A percentile compares a stretch with the other conserved stretches of the same genome.
These are phyloP conservation scores for Trichoderma cornu-damae DNA, from an alignment of 2,329 filamentous ascomycete species.

Conservation along the genomic window DNA sequence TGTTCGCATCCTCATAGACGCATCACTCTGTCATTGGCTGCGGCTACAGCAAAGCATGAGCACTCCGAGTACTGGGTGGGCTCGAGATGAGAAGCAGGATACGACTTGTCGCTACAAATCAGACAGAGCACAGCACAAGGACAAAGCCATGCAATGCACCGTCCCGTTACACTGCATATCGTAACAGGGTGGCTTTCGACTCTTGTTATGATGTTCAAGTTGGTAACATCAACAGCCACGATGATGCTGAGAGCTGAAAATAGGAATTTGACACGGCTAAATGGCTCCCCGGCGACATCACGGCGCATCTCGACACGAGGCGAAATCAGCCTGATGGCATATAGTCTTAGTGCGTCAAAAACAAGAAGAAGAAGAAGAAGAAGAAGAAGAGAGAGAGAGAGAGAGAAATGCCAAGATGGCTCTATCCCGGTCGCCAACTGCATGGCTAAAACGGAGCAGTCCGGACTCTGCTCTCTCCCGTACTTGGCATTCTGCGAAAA, in stretches of 20 bases:
- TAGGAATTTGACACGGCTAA: neutral
- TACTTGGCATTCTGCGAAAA: neutral
- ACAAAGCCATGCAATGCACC: neutral
- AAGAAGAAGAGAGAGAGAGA: neutral
- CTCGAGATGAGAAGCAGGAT: neutral
- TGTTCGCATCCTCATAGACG: no score
- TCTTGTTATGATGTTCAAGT: neutral
- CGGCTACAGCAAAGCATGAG: neutral
- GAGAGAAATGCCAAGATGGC: neutral
- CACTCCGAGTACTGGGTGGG: neutral
- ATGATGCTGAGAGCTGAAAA: neutral
- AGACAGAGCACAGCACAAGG: neutral
- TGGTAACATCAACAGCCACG: neutral
- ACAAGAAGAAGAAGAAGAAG: neutral
- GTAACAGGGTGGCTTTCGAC: neutral
- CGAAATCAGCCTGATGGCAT: slow-evolving; percentile 8
- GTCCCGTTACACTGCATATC: slow-evolving; percentile 5
- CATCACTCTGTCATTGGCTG: neutral
- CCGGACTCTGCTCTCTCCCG: neutral
- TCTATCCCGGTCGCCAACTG: neutral
- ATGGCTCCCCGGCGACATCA: slow-evolving; percentile 4
- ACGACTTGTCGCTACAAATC: neutral
- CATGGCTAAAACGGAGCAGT: neutral
- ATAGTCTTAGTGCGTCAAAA: neutral
- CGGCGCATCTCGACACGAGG: neutral